Evolutionary conservation across 2,329 filamentous ascomycete species (phyloP).

Genomic region (Botrytis deweyae): DNA sequence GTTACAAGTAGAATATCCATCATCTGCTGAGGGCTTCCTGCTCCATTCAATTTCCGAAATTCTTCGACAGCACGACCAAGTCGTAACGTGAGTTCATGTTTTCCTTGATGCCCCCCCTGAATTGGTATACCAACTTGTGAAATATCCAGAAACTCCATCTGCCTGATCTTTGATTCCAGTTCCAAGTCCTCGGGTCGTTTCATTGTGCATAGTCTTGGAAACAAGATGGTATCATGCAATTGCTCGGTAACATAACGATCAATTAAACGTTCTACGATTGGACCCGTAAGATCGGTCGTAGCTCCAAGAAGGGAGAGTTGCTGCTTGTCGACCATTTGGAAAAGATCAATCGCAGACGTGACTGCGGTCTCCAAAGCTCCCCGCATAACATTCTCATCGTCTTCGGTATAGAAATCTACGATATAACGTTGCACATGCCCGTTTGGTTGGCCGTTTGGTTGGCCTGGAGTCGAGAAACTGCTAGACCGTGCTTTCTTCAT

Average conservation of each 20-base stretch:
- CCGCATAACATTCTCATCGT: conserved; percentile 89
- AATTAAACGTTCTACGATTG: conserved; percentile 88
- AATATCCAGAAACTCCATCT: conserved; percentile 92
- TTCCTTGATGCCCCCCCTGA: conserved; percentile 73
- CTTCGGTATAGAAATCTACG: conserved; percentile 71
- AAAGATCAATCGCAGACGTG: conserved; percentile 89
- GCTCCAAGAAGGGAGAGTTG: conserved; percentile 88
- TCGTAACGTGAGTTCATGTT: conserved; percentile 75
- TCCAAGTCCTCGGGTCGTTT: conserved; percentile 81
- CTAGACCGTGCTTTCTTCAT: conserved; percentile 56
- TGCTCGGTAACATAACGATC: conserved; percentile 94
- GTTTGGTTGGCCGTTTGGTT: conserved; percentile 42
- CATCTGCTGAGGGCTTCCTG: conserved; percentile 42
- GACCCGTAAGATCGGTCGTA: conserved; percentile 89
- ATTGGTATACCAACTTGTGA: conserved; percentile 90
- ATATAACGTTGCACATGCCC: conserved; percentile 40
- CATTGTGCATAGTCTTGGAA: conserved; percentile 75
- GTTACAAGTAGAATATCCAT: conserved; percentile 42
- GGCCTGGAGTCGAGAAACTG: conserved; percentile 42
- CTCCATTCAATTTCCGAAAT: conserved; percentile 86
- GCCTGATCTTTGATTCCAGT: conserved; percentile 82
- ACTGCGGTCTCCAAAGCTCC: conserved; percentile 88
- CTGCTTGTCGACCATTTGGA: conserved; percentile 93
- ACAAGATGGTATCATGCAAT: conserved; percentile 80
- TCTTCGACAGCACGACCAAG: conserved; percentile 79